Percentiles rank a stretch among this genome's conserved stretches.
These are phyloP conservation scores for Eucalyptus grandis DNA, from an alignment of 345 rosid genomes.

Conservation along the genomic window DNA sequence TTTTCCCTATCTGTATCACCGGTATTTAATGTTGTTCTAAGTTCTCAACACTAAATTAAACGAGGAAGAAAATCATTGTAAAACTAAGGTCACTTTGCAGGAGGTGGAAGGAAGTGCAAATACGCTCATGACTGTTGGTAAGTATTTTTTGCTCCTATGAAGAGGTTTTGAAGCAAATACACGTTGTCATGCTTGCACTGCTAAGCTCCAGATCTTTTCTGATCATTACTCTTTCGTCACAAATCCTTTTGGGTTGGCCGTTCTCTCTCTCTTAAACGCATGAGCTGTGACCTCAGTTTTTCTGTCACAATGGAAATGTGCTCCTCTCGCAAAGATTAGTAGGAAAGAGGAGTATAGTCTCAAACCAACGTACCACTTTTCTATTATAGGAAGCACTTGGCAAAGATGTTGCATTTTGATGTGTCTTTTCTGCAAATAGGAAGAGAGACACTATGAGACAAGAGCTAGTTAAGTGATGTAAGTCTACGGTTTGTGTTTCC, in stretches of 20 bases:
- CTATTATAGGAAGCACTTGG: neutral
- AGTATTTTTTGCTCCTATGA: constrained; percentile 9
- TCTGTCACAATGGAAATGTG: neutral
- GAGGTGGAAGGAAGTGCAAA: constrained; percentile 87
- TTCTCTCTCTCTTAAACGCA: neutral
- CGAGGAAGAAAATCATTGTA: neutral
- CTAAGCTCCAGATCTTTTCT: neutral
- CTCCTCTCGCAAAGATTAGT: neutral
- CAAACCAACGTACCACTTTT: neutral
- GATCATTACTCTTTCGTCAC: neutral
- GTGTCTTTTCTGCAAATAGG: neutral
- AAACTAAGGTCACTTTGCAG: constrained; percentile 20
- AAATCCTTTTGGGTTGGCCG: neutral
- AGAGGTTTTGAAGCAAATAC: neutral
- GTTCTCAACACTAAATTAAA: neutral
- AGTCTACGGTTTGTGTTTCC: too few relatives aligned
- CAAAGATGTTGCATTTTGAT: neutral
- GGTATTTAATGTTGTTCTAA: neutral
- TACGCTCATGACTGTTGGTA: constrained; percentile 76
- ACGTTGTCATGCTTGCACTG: neutral
- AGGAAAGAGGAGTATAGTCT: neutral
- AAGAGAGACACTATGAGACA: too few relatives aligned
- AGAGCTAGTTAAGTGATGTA: too few relatives aligned
- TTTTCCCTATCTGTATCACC: neutral
- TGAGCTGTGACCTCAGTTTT: neutral